phyloP scores from a whole-genome alignment of 73 alveolate genomes.

The Paramecium pentaurelia region DNA sequence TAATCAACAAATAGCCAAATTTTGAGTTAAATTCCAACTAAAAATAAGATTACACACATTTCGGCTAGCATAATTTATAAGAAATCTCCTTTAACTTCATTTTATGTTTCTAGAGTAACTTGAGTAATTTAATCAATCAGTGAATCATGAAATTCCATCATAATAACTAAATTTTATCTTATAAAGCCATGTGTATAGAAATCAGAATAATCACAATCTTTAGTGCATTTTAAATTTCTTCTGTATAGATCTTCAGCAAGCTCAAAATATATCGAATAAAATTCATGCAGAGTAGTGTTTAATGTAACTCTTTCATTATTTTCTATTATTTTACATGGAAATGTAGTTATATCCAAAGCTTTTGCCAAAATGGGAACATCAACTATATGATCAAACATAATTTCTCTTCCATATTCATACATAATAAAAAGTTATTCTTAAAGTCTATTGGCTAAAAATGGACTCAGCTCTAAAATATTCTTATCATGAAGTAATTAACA shows the following conservation, averaged over 20 bases:
- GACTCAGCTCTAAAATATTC: neutral
- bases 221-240: neutral
- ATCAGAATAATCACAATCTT: neutral
- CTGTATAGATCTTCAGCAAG: neutral
- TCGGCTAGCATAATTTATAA: neutral
- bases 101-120: neutral
- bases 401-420: neutral
- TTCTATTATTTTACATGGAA: neutral
- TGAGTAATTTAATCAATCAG: neutral
- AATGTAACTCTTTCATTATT: neutral
- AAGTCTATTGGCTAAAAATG: neutral
- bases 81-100: neutral
- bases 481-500: neutral
- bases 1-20: neutral
- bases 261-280: neutral
- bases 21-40: neutral
- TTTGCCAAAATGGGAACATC: neutral
- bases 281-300: neutral
- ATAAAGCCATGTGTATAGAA: neutral
- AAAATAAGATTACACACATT: neutral
- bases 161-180: neutral
- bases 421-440: neutral
- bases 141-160: neutral
- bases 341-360: neutral
- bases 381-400: neutral